Evolutionary conservation across 2,329 filamentous ascomycete genomes (phyloP).

Genomic region (Stromatinia cepivora): DNA sequence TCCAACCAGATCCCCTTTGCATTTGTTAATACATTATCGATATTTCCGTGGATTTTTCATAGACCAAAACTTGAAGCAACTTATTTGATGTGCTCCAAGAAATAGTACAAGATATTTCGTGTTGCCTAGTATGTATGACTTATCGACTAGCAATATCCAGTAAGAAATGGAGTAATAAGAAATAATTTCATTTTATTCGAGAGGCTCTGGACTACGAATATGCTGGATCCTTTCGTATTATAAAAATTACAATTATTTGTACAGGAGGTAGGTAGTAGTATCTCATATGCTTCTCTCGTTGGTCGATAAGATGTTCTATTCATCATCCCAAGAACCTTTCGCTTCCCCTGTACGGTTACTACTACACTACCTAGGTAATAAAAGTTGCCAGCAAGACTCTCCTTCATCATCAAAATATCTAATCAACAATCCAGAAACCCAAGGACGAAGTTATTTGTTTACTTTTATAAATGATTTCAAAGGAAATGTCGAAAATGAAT

Average conservation of each 20-base stretch:
- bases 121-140: too few relatives aligned
- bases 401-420: too few relatives aligned
- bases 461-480: too few relatives aligned
- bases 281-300: neutral
- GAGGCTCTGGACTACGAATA: too few relatives aligned
- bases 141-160: too few relatives aligned
- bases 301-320: neutral
- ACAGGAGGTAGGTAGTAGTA: neutral
- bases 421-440: too few relatives aligned
- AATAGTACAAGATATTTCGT: too few relatives aligned
- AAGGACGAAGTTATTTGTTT: too few relatives aligned
- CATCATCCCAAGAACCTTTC: neutral
- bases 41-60: neutral
- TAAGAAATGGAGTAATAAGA: too few relatives aligned
- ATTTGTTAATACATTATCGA: neutral
- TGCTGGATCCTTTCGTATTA: neutral
- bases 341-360: constrained; percentile 1
- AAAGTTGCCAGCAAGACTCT: constrained; percentile 5
- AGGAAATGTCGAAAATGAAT: too few relatives aligned
- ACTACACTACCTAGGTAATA: neutral
- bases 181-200: too few relatives aligned
- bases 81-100: neutral
- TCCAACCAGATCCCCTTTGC: neutral
- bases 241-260: neutral
- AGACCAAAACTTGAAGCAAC: neutral